Percentiles rank a stretch among this genome's conserved stretches.
phyloP scores from a whole-genome alignment of 1,284 basidiomycete genomes.

The Meira miltonrushii region DNA sequence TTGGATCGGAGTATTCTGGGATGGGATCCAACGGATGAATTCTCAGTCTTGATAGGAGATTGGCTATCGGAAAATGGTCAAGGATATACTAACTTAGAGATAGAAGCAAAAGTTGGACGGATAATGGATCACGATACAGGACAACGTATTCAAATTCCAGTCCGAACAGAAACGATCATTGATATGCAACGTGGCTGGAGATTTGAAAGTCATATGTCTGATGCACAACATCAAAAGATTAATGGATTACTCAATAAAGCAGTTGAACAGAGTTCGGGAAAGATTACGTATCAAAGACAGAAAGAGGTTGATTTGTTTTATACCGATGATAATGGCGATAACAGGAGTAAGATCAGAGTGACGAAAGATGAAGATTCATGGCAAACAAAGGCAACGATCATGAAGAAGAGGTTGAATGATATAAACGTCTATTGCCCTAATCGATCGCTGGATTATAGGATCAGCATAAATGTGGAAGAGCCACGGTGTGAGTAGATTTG shows the following conservation, averaged over 20 bases:
- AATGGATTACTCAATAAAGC: slow-evolving; percentile 73
- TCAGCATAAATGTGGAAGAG: slow-evolving; percentile 80
- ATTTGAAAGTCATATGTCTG: slow-evolving; percentile 87
- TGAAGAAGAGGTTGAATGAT: slow-evolving; percentile 77
- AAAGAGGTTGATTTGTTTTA: slow-evolving; percentile 80
- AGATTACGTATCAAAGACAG: slow-evolving; percentile 70
- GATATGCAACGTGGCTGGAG: slow-evolving; percentile 39
- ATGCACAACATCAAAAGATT: slow-evolving; percentile 74
- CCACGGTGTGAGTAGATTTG: slow-evolving; percentile 38
- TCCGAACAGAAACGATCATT: slow-evolving; percentile 73
- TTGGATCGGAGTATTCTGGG: slow-evolving; percentile 82
- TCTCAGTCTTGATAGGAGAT: slow-evolving; percentile 83
- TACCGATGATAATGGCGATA: slow-evolving; percentile 26
- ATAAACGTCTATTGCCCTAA: slow-evolving; percentile 82
- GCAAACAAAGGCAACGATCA: slow-evolving; percentile 56
- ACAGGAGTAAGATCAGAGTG: slow-evolving; percentile 66
- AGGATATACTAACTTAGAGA: slow-evolving; percentile 58
- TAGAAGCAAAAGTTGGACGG: slow-evolving; percentile 88
- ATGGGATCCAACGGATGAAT: slow-evolving; percentile 87
- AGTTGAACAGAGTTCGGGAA: slow-evolving; percentile 60
- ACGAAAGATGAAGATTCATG: slow-evolving; percentile 73
- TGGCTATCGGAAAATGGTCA: slow-evolving; percentile 62
- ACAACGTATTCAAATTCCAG: slow-evolving; percentile 63
- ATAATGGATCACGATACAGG: slow-evolving; percentile 63
- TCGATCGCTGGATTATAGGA: slow-evolving; percentile 77